Evolutionary conservation across 306 rosid genomes (phyloP), one percentile per base, ranked within the genome.

Genomic region (Trifolium repens): DNA sequence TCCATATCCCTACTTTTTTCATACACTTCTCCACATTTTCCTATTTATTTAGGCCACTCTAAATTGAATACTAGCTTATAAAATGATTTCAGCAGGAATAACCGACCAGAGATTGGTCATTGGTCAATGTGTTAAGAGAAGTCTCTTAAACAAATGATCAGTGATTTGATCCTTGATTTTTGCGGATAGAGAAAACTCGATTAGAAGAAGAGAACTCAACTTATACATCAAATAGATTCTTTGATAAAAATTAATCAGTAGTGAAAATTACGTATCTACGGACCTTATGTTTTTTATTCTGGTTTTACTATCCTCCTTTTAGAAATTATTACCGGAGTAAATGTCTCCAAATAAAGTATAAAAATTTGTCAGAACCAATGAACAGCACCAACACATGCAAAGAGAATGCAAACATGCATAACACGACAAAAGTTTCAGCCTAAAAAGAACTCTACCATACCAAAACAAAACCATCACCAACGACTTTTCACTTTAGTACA

Each of bases 401-500:
- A 77, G n/a, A 37, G 49, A 46, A 55, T 7, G 67, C 74, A 54
- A 17, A 35, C 73, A 61, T 72, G 75, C 80, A 49, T 30, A 77
- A 57, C 79, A 73, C 67, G 65, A 62, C 73, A 74, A 22, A 67
- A 40, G 37, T 67, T 76, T 64, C 10, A 67, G 22, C 57, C 72
- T 69, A 35, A 63, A 69, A 73, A 77, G 19, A 65, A 49, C 77
- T 46, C 83, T 54, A 39, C 75, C 86, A 85, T 39, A 39, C 42
- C 9, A 32, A 82, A 24, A 57, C 35, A 57, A 53, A 71, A 85
- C 52, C 73, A 84, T 60, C 63, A 71, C 35, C 24, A 74, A 65
- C 44, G 65, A 78, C 81, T 71, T 75, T 75, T 79, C 67, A 67
- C n/a, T 52, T 52, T 42, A 75, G 74, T 70, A 72, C 72, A 81